Percentiles rank a stretch among this genome's conserved stretches.
Evolutionary conservation across 257 asterid genomes (phyloP).

Genomic region (Nemophila menziesii): DNA sequence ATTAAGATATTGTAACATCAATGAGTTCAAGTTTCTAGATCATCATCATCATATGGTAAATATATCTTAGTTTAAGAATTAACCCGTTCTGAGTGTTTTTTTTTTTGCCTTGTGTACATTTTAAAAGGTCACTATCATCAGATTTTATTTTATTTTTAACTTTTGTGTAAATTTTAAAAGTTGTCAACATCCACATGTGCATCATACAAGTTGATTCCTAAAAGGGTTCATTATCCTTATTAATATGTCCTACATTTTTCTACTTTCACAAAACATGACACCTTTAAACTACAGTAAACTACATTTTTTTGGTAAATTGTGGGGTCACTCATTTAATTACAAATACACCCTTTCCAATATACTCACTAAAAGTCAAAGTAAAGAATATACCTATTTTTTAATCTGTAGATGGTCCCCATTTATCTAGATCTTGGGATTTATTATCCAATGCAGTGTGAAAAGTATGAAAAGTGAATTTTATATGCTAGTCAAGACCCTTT

Average conservation of each 20-base stretch:
- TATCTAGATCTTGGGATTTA: conserved; percentile 6
- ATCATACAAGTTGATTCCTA: neutral
- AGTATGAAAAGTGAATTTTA: conserved; percentile 26
- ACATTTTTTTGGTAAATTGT: neutral
- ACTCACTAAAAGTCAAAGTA: neutral
- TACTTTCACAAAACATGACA: neutral
- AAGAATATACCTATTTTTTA: neutral
- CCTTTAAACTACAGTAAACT: neutral
- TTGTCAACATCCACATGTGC: neutral
- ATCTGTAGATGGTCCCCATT: conserved; percentile 14
- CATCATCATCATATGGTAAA: neutral
- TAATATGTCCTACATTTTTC: neutral
- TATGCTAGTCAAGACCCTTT: conserved; percentile 31
- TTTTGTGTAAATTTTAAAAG: neutral
- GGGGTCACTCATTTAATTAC: neutral
- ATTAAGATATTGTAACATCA: neutral
- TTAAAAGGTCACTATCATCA: conserved; percentile 1
- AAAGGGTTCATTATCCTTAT: neutral
- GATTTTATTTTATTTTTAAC: neutral
- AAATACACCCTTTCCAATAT: neutral
- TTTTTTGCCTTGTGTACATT: neutral
- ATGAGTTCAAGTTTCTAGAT: neutral
- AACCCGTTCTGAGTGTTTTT: conserved; percentile 1
- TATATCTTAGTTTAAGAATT: neutral
- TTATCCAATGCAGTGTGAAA: conserved; percentile 19